phyloP scores from a whole-genome alignment of 148 eudicot species.

The Salicornia ramosissima region DNA sequence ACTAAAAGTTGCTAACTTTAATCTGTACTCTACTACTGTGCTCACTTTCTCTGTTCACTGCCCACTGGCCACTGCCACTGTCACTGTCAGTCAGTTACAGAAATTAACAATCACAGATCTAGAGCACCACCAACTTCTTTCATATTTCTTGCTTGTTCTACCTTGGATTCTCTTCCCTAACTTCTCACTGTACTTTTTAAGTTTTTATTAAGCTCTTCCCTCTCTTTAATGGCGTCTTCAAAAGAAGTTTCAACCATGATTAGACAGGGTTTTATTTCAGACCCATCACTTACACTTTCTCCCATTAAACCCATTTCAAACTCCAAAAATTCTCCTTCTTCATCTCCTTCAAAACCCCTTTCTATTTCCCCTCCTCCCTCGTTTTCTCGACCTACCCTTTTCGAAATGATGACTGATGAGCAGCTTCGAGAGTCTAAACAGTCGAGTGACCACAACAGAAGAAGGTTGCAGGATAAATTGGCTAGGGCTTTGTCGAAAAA shows the following conservation, averaged over 20 bases:
- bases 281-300: constrained; percentile 31
- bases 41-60: no score
- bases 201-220: neutral
- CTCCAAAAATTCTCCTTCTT: constrained; percentile 23
- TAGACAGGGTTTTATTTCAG: constrained; percentile 34
- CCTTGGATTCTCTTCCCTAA: neutral
- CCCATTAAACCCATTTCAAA: constrained; percentile 15
- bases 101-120: constrained; percentile 6
- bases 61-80: no score
- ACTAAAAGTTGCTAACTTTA: no score
- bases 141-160: neutral
- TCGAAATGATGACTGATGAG: constrained; percentile 79
- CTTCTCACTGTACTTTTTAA: neutral
- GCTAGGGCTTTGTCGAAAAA: constrained; percentile 41
- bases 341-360: constrained; percentile 23
- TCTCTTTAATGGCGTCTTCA: constrained; percentile 26
- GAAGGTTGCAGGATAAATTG: constrained; percentile 44
- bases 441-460: constrained; percentile 33
- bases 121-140: no score
- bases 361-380: constrained; percentile 36
- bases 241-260: constrained; percentile 37
- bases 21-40: no score
- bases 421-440: constrained; percentile 48
- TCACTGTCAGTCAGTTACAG: no score
- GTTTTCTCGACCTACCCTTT: constrained; percentile 62